Evolutionary conservation across 2,329 filamentous ascomycete species (phyloP).

Genomic region (Hymenoscyphus scutula): DNA sequence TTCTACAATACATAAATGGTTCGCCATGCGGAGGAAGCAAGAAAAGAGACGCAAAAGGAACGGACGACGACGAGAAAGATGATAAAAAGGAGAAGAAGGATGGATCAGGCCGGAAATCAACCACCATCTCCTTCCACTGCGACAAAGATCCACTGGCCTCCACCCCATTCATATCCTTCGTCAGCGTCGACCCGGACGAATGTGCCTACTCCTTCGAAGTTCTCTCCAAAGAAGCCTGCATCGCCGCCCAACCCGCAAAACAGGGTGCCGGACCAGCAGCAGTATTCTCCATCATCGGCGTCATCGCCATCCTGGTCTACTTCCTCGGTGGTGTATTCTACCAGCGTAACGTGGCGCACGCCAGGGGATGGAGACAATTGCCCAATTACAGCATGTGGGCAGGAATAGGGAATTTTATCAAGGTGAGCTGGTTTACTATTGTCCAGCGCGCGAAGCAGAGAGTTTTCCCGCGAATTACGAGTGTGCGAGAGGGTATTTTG

Average conservation of each 20-base stretch:
- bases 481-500: slow-evolving; percentile 35
- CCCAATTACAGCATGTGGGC: slow-evolving; percentile 95
- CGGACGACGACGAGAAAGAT: slow-evolving; percentile 34
- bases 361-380: slow-evolving; percentile 90
- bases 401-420: slow-evolving; percentile 78
- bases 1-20: slow-evolving; percentile 74
- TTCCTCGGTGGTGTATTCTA: slow-evolving; percentile 91
- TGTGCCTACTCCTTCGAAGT: slow-evolving; percentile 97
- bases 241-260: slow-evolving; percentile 64
- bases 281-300: slow-evolving; percentile 84
- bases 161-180: slow-evolving; percentile 73
- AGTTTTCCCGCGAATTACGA: slow-evolving; percentile 32
- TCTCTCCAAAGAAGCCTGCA: slow-evolving; percentile 79
- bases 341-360: slow-evolving; percentile 90
- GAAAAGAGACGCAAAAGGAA: slow-evolving; percentile 28
- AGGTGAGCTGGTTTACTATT: slow-evolving; percentile 53
- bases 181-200: slow-evolving; percentile 78
- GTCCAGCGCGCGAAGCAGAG: slow-evolving; percentile 28
- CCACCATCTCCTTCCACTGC: slow-evolving; percentile 90
- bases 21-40: slow-evolving; percentile 65
- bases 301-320: slow-evolving; percentile 79
- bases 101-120: slow-evolving; percentile 62
- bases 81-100: slow-evolving; percentile 35
- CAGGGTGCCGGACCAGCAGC: slow-evolving; percentile 68
- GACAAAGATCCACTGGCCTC: slow-evolving; percentile 73